Evolutionary conservation across 345 rosid genomes (phyloP), one percentile per base, ranked within the genome.

Genomic region (Triadica sebifera): DNA sequence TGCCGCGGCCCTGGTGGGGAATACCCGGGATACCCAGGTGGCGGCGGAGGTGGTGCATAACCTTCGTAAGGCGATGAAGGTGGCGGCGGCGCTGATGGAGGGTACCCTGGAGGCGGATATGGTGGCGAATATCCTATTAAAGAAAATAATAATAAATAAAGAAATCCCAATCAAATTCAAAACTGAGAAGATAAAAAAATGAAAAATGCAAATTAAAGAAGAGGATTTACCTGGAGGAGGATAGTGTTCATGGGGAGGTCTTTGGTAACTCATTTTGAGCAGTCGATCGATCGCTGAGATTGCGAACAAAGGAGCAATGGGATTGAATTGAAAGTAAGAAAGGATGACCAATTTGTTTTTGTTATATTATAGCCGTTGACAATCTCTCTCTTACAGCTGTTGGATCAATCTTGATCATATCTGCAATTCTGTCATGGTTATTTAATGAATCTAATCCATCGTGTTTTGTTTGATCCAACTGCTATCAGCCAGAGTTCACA

Each of bases 241-340:
- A 51, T 86, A 88, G 47, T 83, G 86, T 8, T 88, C 88, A 58
- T 82, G 86, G 57, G 88, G 85, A 59, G 56, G 75, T 78, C 74
- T 86, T 50, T 88, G 85, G 90, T 91, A 91, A 80, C 92, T 91
- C 93, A 91, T 89, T 6, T 34, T 46, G 12, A 16, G 57, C 57
- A 53, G 52, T 16, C 13, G 63, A n/a, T n/a, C n/a, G n/a, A 41
- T 22, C 8, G 53, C 34, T 22, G 20, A 70, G 56, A 17, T 22
- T 29, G 65, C n/a, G 1, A 53, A 53, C 47, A 43, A 8, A 43
- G 47, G 47, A 43, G 47, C 0, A 19, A 53, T 7, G 22, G 20
- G 22, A 53, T 53, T 53, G 47, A 43, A 43, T 17, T 53, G 19
- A 53, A 53, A 53, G 4, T 19, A 19, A 52, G 19, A 19, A 52